Conservation (phyloP, 2,329 filamentous ascomycete genomes). For the Pyricularia sp. region DNA sequence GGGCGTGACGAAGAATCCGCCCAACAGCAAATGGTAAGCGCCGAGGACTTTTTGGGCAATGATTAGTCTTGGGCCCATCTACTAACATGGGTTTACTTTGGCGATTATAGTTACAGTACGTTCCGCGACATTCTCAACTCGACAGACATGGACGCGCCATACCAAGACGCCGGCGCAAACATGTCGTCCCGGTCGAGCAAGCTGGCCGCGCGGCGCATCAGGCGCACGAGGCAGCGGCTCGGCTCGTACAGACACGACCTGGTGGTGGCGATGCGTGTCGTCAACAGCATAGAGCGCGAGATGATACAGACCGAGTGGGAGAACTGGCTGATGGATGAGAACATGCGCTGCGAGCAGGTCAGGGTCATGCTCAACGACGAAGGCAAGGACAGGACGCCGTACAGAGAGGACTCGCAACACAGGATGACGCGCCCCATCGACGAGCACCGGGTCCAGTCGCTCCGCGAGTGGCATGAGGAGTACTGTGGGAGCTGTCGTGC, state of each 20-base stretch:
- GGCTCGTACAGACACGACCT: conserved; percentile 83
- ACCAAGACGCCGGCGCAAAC: conserved; percentile 39
- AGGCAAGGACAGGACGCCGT: conserved; percentile 10
- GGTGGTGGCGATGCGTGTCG: conserved; percentile 81
- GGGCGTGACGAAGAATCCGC: conserved; percentile 23
- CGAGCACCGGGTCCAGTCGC: conserved; percentile 21
- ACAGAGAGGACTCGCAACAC: conserved; percentile 10
- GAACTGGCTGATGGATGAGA: conserved; percentile 80
- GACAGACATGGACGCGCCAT: conserved; percentile 47
- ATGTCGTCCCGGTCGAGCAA: conserved; percentile 39
- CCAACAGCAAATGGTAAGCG: conserved; percentile 41
- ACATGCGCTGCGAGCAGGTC: conserved; percentile 60
- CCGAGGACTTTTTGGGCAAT: too few relatives aligned
- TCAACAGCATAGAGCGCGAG: conserved; percentile 83
- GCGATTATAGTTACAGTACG: conserved; percentile 39
- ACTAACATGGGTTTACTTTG: not conserved
- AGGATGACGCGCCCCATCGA: conserved; percentile 17
- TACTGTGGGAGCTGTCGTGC: conserved; percentile 47
- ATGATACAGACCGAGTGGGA: conserved; percentile 86
- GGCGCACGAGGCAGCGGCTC: conserved; percentile 72
- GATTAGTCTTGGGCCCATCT: not conserved
- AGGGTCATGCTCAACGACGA: conserved; percentile 29
- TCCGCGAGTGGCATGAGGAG: conserved; percentile 39
- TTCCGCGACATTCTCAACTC: conserved; percentile 51
- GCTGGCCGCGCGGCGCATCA: conserved; percentile 54